Base-by-base conservation (phyloP, 2,329 filamentous ascomycete species). In the Metarhizium humberi region DNA sequence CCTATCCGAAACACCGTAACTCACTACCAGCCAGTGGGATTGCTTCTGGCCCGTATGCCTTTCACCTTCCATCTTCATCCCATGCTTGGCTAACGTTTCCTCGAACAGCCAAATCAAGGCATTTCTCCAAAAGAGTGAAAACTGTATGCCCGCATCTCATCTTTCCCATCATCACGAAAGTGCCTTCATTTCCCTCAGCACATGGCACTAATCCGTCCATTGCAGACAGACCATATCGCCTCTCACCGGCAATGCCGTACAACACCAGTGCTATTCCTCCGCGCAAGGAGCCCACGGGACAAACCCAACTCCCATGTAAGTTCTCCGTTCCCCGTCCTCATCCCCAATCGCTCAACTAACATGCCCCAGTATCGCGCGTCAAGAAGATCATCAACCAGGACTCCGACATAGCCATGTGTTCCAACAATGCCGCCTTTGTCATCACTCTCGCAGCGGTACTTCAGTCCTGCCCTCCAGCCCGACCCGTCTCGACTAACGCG, bases 311-410 rank as follows among this genome's bases (percentile, higher is more conserved):
- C 36, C 92, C 92, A 8, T 77, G 92, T 96, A 77, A 72, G 88
- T 77, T n/a, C 3, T 29, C 5, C 46, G 30, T 20, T 36, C 45
- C 20, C 40, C 48, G 47, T 56, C 61, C 51, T 62, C 49, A 49
- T 53, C 20, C 46, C 13, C n/a, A 43, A 16, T 13, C 25, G 6
- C 50, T 14, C 18, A 45, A 46, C 34, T 49, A 50, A 50, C 54
- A 29, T 6, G 38, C 20, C 38, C 48, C 54, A 97, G 94, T 97
- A 55, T 89, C 94, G 18, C 84, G 94, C 64, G 90, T 99, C 57
- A 96, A 96, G 74, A 96, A 95, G 74, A 96, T 99, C 68, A 90
- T 99, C 58, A 81, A 84, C 51, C 81, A 90, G 56, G 94, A 99
- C 71, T 84, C 89, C 47, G 92, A 96, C 59, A 88, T 96, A 59